Conservation (phyloP, 2,329 filamentous ascomycete species). For the Fusarium albidum region DNA sequence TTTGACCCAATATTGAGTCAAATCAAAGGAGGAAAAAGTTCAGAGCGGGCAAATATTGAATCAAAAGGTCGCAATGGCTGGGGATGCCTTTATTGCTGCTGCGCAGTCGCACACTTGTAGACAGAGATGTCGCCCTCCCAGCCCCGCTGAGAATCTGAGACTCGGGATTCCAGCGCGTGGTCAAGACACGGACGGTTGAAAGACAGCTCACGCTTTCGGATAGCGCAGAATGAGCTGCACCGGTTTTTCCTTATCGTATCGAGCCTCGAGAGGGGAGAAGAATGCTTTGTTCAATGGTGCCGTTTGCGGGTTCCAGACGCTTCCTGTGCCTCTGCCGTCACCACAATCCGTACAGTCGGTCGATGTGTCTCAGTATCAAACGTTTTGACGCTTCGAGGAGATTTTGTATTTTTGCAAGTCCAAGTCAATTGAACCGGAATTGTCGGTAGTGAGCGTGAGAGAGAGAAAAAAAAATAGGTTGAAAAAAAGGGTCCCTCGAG, state of each 20-base stretch:
- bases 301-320: slow-evolving; percentile 21
- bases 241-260: slow-evolving; percentile 11
- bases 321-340: slow-evolving; percentile 4
- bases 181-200: slow-evolving; percentile 25
- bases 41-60: slow-evolving; percentile 29
- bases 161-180: slow-evolving; percentile 40
- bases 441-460: slow-evolving; percentile 5
- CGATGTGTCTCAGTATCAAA: slow-evolving; percentile 37
- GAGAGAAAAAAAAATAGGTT: slow-evolving; percentile 2
- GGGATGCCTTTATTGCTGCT: slow-evolving; percentile 38
- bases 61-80: slow-evolving; percentile 29
- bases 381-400: slow-evolving; percentile 22
- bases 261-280: slow-evolving; percentile 9
- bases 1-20: slow-evolving; percentile 28
- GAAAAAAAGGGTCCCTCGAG: slow-evolving; percentile 8
- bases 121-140: slow-evolving; percentile 27
- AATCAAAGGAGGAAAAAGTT: slow-evolving; percentile 19
- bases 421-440: slow-evolving; percentile 23
- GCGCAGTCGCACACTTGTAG: slow-evolving; percentile 22
- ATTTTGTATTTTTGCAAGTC: slow-evolving; percentile 10
- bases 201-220: slow-evolving; percentile 36
- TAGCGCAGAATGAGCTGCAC: slow-evolving; percentile 28
- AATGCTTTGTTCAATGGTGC: slow-evolving; percentile 35
- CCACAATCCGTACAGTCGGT: slow-evolving; percentile 22
- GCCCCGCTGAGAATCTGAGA: slow-evolving; percentile 40